Conservation (phyloP, 495 filamentous ascomycete species). For the Penicillium tannophilum region DNA sequence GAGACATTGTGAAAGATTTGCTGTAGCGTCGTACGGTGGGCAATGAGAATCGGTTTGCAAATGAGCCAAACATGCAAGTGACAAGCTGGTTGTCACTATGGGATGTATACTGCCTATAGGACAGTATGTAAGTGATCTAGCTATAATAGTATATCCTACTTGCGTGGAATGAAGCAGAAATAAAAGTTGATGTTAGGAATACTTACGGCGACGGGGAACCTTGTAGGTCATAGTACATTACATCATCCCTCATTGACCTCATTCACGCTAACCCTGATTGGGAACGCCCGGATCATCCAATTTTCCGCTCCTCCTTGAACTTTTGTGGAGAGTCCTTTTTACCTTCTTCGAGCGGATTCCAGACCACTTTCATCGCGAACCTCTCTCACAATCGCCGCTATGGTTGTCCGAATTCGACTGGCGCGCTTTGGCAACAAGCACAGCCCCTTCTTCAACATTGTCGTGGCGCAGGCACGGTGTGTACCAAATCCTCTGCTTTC, state of each 20-base stretch:
- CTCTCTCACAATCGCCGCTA: slow-evolving; percentile 40
- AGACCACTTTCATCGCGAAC: slow-evolving; percentile 7
- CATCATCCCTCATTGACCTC: slow-evolving; percentile 26
- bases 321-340: slow-evolving; percentile 30
- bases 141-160: neutral
- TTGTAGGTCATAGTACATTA: slow-evolving; percentile 27
- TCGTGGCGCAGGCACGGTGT: slow-evolving; percentile 93
- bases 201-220: neutral
- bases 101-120: neutral
- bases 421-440: slow-evolving; percentile 91
- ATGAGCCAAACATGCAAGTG: slow-evolving; percentile 33
- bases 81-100: neutral
- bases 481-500: slow-evolving; percentile 17
- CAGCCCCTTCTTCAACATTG: slow-evolving; percentile 92
- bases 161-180: neutral
- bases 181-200: neutral
- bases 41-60: slow-evolving; percentile 14
- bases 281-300: slow-evolving; percentile 27
- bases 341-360: neutral
- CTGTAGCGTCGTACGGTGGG: slow-evolving; percentile 29
- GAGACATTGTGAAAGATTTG: slow-evolving; percentile 42
- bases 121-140: neutral
- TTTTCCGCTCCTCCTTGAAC: slow-evolving; percentile 31
- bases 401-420: slow-evolving; percentile 93
- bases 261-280: slow-evolving; percentile 32